Evolutionary conservation across 176 grass and related monocot genomes (phyloP).

Genomic region (Cocos nucifera): DNA sequence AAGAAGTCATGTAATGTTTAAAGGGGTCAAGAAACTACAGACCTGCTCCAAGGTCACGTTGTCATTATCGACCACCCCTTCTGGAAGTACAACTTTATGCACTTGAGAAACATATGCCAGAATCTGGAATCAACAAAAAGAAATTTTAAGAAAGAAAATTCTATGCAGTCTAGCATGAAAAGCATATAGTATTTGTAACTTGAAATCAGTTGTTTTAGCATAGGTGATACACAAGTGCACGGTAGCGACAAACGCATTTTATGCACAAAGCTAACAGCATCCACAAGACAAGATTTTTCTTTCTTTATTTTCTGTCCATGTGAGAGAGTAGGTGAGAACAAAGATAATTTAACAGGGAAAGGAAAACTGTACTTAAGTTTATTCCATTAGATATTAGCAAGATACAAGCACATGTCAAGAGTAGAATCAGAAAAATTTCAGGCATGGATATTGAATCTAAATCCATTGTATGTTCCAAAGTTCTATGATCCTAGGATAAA

Average conservation of each 20-base stretch:
- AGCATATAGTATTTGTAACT: background rate
- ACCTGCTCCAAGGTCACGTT: conserved; percentile 76
- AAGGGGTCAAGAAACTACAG: conserved; percentile 6
- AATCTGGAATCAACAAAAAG: conserved; percentile 30
- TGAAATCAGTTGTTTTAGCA: background rate
- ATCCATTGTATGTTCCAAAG: too few relatives aligned
- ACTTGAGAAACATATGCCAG: conserved; percentile 98
- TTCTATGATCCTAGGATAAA: too few relatives aligned
- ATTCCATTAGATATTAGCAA: too few relatives aligned
- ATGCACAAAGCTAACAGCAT: background rate
- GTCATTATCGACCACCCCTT: conserved; percentile 75
- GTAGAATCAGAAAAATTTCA: too few relatives aligned
- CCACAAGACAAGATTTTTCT: too few relatives aligned
- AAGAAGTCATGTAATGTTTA: background rate
- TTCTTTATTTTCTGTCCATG: too few relatives aligned
- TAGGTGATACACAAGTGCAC: background rate
- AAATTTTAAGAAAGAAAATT: background rate
- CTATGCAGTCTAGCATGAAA: background rate
- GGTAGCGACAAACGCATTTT: background rate
- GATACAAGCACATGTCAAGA: too few relatives aligned
- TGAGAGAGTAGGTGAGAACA: too few relatives aligned
- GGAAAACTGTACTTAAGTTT: too few relatives aligned
- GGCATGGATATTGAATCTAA: too few relatives aligned
- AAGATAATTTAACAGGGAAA: too few relatives aligned
- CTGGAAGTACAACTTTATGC: conserved; percentile 82